A percentile compares a stretch with the other conserved stretches of the same genome.
Evolutionary conservation across 805 yeast species (phyloP).

Genomic region (Candida peoriensis): DNA sequence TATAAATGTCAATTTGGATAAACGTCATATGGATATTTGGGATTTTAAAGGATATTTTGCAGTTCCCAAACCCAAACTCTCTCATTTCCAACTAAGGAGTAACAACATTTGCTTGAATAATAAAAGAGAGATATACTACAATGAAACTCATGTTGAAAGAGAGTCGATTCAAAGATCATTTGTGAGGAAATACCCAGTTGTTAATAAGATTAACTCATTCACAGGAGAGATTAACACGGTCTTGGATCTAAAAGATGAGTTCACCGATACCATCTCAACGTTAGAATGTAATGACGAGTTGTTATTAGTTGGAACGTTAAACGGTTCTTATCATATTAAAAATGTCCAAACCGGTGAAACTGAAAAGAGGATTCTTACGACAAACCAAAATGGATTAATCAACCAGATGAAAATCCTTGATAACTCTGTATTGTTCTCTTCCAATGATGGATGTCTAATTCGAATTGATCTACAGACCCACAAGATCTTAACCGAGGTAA

Average conservation of each 20-base stretch:
- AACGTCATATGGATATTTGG: slow-evolving; percentile 1
- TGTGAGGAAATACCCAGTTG: slow-evolving; percentile 11
- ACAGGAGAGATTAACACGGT: slow-evolving; percentile 25
- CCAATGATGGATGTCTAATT: slow-evolving; percentile 44
- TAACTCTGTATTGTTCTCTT: slow-evolving; percentile 36
- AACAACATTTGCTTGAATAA: slow-evolving; percentile 26
- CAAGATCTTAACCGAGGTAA: slow-evolving; percentile 11
- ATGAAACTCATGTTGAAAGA: too few species aligned
- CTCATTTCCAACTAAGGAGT: slow-evolving; percentile 55
- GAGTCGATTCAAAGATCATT: too few species aligned
- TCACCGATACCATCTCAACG: slow-evolving; percentile 39
- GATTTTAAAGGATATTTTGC: slow-evolving; percentile 32
- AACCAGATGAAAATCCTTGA: slow-evolving; percentile 40
- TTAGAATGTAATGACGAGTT: slow-evolving; percentile 37
- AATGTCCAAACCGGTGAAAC: slow-evolving; percentile 26
- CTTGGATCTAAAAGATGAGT: slow-evolving; percentile 29
- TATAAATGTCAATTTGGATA: slow-evolving; percentile 7
- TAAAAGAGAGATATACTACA: slow-evolving; percentile 6
- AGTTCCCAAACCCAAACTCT: slow-evolving; percentile 41
- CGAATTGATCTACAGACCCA: slow-evolving; percentile 31
- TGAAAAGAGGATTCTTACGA: slow-evolving; percentile 36
- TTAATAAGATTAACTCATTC: slow-evolving; percentile 22
- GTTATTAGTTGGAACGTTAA: slow-evolving; percentile 49
- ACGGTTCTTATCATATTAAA: slow-evolving; percentile 42
- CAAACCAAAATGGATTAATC: slow-evolving; percentile 44